Base-by-base conservation (phyloP, 306 rosid genomes). In the Fragaria iinumae region DNA sequence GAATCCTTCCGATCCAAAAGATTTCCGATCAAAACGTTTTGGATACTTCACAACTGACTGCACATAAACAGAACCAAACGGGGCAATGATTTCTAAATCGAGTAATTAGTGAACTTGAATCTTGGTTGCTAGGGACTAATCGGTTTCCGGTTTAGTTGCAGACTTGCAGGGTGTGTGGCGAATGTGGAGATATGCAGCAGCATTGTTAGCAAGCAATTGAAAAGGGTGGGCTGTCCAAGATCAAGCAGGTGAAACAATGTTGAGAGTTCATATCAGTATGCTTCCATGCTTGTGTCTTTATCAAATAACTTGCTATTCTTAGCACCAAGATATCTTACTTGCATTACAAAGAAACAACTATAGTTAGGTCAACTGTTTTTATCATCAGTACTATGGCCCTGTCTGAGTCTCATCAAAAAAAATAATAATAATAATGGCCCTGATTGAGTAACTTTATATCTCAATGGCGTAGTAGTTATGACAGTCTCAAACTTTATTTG, bases 401-500 rank as follows among this genome's bases (percentile, higher is more conserved):
- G 45, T 7, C 18, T 11, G 29, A 17, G 8, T 38, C 32, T 29
- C 32, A 29, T 29, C 1, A 27, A 27, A 29, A 29, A 29, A 29
- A 29, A 29, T 2, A 29, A 27, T 27, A 29, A 29, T 29, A 29
- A 29, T 29, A 3, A 32, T 34, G 23, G 45, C 56, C 48, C 27
- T 36, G 45, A 4, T 18, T 11, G 29, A 17, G 8, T 38, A 18
- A 32, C 69, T 17, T n/a, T 20, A 21, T 18, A 20, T 69, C 55
- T 69, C 49, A 27, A 63, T 45, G 18, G 38, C 67, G 11, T 21
- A 62, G 56, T 63, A 32, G 44, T n/a, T 21, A 45, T 72, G 78
- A 62, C 76, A 69, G 50, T 76, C 69, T 67, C 34, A 17, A 34
- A 25, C 64, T 79, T 82, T 78, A 20, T 3, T 36, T 60, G 50